These are phyloP conservation scores for Phytophthora pluvialis DNA, from an alignment of 352 stramenopile species.

Conservation along the genomic window DNA sequence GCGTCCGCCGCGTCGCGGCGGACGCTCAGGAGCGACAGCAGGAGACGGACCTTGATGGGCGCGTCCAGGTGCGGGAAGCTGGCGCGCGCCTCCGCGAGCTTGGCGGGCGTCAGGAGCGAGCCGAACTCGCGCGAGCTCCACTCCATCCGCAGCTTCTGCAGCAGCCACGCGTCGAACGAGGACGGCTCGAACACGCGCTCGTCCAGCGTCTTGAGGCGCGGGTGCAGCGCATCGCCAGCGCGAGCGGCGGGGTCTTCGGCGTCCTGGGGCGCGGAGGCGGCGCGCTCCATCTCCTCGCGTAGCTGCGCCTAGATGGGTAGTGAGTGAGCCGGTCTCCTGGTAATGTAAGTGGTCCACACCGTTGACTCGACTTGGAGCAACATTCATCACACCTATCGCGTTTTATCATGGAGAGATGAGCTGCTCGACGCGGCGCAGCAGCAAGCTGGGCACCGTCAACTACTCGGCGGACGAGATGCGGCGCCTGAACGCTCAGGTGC, in stretches of 20 bases:
- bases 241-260: too few species aligned
- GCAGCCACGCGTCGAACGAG: constrained; percentile 71
- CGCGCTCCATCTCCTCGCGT: neutral
- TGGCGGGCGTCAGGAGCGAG: constrained; percentile 59
- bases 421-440: neutral
- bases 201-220: too few species aligned
- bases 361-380: too few species aligned
- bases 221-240: too few species aligned
- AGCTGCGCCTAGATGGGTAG: neutral
- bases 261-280: too few species aligned
- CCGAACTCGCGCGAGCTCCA: constrained; percentile 81
- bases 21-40: constrained; percentile 75
- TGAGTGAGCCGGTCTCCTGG: too few species aligned
- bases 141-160: constrained; percentile 78
- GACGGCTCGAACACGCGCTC: neutral
- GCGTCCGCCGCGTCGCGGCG: constrained; percentile 52
- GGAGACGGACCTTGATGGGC: constrained; percentile 69
- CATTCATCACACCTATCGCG: neutral
- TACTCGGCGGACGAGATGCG: constrained; percentile 77
- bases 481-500: constrained; percentile 65
- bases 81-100: constrained; percentile 60
- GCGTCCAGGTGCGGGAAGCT: constrained; percentile 70
- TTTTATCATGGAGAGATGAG: too few species aligned
- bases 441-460: constrained; percentile 30
- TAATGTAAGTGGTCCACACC: too few species aligned